phyloP scores from a whole-genome alignment of 2,329 filamentous ascomycete genomes.

The Phaeosphaeria sp. region DNA sequence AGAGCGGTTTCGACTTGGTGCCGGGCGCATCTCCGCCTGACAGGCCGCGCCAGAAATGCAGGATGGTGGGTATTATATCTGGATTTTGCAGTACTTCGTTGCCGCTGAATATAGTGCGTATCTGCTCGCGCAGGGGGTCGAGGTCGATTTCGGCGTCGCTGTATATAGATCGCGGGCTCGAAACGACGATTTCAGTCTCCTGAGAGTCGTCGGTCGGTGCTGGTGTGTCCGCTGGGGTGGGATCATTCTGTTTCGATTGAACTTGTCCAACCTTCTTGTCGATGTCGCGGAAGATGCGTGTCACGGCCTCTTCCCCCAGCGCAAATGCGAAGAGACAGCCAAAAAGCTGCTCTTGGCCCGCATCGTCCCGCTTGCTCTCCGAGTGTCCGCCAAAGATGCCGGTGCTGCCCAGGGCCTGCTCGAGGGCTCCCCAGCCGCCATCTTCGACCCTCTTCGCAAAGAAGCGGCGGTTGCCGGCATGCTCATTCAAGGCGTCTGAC shows the following conservation, averaged over 20 bases:
- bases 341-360: conserved; percentile 73
- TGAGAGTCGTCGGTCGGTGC: conserved; percentile 5
- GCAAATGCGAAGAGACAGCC: conserved; percentile 83
- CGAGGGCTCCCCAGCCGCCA: conserved; percentile 79
- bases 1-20: conserved; percentile 43
- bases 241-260: conserved; percentile 16
- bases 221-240: conserved; percentile 1
- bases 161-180: conserved; percentile 33
- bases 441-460: conserved; percentile 78
- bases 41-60: conserved; percentile 49
- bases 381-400: conserved; percentile 54
- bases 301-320: conserved; percentile 77
- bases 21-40: conserved; percentile 40
- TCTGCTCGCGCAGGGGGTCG: conserved; percentile 36
- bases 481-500: conserved; percentile 75
- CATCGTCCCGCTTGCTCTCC: conserved; percentile 42
- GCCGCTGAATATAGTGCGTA: conserved; percentile 46
- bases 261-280: conserved; percentile 34
- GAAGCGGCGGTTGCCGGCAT: conserved; percentile 86
- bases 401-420: conserved; percentile 74
- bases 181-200: conserved; percentile 31
- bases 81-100: conserved; percentile 51
- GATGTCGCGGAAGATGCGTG: conserved; percentile 66
- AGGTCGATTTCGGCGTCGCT: conserved; percentile 37
- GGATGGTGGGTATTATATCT: conserved; percentile 48